These are phyloP conservation scores for Aeschynomene evenia DNA, from an alignment of 306 rosid species.

Conservation along the genomic window DNA sequence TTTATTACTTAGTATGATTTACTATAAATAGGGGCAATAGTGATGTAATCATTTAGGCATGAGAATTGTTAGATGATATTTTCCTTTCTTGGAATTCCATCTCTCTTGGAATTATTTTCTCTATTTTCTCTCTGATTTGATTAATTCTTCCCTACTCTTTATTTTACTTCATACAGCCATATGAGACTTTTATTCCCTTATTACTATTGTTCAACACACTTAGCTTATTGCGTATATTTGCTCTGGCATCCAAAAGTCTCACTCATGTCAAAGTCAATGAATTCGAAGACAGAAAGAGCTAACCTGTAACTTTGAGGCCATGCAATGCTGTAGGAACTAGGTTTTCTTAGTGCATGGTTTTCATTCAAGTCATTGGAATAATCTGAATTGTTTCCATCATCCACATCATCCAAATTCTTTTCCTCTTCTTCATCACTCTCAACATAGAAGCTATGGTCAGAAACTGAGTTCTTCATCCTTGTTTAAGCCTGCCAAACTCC, in stretches of 20 bases:
- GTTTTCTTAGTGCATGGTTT: constrained; percentile 40
- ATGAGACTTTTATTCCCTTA: no score
- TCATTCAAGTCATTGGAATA: constrained; percentile 49
- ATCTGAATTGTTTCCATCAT: constrained; percentile 56
- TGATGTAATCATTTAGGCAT: no score
- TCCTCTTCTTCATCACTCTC: constrained; percentile 69
- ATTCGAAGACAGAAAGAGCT: neutral
- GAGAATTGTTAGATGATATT: no score
- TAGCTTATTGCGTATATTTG: no score
- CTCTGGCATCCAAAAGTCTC: neutral
- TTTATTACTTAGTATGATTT: no score
- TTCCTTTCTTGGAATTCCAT: no score
- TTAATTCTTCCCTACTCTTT: no score
- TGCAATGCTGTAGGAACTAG: constrained; percentile 55
- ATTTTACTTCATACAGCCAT: no score
- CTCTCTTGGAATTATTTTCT: no score
- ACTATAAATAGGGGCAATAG: no score
- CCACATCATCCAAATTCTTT: constrained; percentile 17
- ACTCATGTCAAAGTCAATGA: neutral
- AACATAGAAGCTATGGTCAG: constrained; percentile 56
- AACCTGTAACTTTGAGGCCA: constrained; percentile 98
- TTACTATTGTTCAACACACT: no score
- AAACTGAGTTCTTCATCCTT: constrained; percentile 67
- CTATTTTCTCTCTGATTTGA: no score
- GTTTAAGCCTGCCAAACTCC: constrained; percentile 26